These are phyloP conservation scores for Harrya chromipes DNA, from an alignment of 768 basidiomycete genomes.

Conservation along the genomic window DNA sequence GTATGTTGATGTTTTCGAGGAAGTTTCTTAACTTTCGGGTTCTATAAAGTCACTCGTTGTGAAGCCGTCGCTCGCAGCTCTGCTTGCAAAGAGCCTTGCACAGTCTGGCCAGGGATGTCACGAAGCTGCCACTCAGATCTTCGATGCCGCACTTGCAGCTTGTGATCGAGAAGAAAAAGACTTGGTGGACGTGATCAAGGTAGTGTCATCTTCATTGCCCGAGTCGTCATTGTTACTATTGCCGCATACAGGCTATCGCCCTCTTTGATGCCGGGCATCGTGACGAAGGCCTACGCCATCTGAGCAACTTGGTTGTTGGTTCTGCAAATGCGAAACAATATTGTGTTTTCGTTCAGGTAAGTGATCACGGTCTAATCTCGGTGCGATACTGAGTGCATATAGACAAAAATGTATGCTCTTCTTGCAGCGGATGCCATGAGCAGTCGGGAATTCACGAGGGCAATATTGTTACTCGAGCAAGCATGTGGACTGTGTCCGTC, in stretches of 20 bases:
- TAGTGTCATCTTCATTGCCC: neutral
- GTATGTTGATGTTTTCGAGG: neutral
- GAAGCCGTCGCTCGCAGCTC: conserved; percentile 7
- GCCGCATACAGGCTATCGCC: conserved; percentile 5
- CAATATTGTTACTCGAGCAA: neutral
- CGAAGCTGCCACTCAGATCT: neutral
- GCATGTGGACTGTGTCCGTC: conserved; percentile 16
- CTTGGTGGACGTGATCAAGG: conserved; percentile 13
- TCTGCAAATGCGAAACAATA: neutral
- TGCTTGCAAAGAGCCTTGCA: conserved; percentile 7
- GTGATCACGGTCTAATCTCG: neutral
- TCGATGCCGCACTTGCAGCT: conserved; percentile 2
- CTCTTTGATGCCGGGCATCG: conserved; percentile 4
- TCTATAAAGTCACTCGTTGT: conserved; percentile 6
- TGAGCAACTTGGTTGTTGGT: neutral
- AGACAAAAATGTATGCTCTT: conserved; percentile 17
- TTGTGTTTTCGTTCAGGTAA: conserved; percentile 14
- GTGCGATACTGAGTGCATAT: neutral
- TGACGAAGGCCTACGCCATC: neutral
- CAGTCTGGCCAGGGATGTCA: neutral
- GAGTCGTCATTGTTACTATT: neutral
- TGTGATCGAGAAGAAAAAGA: conserved; percentile 2
- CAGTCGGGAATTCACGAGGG: neutral
- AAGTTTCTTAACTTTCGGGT: neutral
- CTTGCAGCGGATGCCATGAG: conserved; percentile 10